These are phyloP conservation scores for Neoascochyta sp. DNA, from an alignment of 2,329 filamentous ascomycete species.

Conservation along the genomic window DNA sequence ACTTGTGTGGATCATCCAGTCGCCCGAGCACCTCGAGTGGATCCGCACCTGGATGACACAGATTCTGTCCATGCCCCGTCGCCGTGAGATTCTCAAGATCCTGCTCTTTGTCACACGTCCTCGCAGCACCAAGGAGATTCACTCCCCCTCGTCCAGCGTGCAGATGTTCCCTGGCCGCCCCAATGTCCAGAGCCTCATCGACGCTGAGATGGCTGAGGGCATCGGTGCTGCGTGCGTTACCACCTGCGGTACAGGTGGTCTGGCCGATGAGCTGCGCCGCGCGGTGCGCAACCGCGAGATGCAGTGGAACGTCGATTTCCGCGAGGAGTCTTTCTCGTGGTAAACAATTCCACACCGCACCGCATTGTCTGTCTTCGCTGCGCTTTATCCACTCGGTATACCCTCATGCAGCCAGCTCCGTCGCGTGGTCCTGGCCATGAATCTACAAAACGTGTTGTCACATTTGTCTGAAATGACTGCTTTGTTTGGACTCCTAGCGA, in stretches of 20 bases:
- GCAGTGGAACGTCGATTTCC: slow-evolving; percentile 67
- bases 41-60: slow-evolving; percentile 86
- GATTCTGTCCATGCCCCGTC: slow-evolving; percentile 75
- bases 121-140: slow-evolving; percentile 75
- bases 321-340: slow-evolving; percentile 74
- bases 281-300: slow-evolving; percentile 64
- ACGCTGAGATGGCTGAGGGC: slow-evolving; percentile 76
- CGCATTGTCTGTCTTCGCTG: slow-evolving; percentile 7
- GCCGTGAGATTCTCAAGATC: slow-evolving; percentile 78
- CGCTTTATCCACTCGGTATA: slow-evolving; percentile 11
- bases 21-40: slow-evolving; percentile 88
- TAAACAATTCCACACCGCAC: slow-evolving; percentile 25
- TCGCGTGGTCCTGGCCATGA: no score
- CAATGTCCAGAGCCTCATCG: slow-evolving; percentile 73
- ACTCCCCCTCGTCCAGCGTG: slow-evolving; percentile 72
- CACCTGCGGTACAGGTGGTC: slow-evolving; percentile 69
- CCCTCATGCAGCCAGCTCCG: no score
- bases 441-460: no score
- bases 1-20: slow-evolving; percentile 89
- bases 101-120: slow-evolving; percentile 89
- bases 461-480: no score
- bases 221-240: slow-evolving; percentile 85
- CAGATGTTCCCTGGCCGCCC: slow-evolving; percentile 91
- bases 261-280: slow-evolving; percentile 70
- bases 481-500: no score